Base-by-base conservation (phyloP, 2,329 filamentous ascomycete genomes). In the Penicillium sp. region DNA sequence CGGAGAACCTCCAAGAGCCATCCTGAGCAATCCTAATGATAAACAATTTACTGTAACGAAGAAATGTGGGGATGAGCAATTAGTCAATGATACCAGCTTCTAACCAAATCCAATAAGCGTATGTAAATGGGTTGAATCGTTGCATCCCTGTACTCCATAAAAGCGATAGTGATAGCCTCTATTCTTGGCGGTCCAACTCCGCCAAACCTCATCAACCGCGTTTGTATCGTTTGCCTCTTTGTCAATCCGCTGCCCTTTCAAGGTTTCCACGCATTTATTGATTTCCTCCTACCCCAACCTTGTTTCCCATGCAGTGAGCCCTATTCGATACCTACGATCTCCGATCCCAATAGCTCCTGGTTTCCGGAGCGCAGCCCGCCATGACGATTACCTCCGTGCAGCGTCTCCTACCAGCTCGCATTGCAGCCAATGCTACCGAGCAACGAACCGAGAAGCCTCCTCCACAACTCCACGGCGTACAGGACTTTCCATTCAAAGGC, bases 1-100 rank as follows among this genome's bases (percentile, higher is more conserved):
- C 91, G 66, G 89, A 92, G 61, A 91, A 88, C 63, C 76, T 95
- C 40, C 89, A 91, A 70, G 89, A 93, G 25, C 89, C 90, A 3
- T 82, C 85, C 56, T 90, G 37, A 40, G 19, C 17, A 25, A 30
- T 14, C n/a, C 10, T 6, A 16, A 30, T 22, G 12, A 8, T 25
- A 5, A 70, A 82, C 50, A 25, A 44, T 14, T 36, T 55, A 28
- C 28, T 50, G 19, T 50, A 46, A 61, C 43, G 57, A 58, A 41
- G 45, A 56, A 45, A 59, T 53, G 52, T 47, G 14, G 53, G 37
- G 42, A 55, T 44, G 52, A 47, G 42, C 50, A 40, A 44, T 30
- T 54, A 55, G 41, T 57, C 26, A 57, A 38, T 47, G 38, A 50
- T 44, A 57, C 17, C 17, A 43, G 10, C 5, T 25, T 37, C 35